phyloP scores from a whole-genome alignment of 2,329 filamentous ascomycete species.

The Diaporthe sp. region DNA sequence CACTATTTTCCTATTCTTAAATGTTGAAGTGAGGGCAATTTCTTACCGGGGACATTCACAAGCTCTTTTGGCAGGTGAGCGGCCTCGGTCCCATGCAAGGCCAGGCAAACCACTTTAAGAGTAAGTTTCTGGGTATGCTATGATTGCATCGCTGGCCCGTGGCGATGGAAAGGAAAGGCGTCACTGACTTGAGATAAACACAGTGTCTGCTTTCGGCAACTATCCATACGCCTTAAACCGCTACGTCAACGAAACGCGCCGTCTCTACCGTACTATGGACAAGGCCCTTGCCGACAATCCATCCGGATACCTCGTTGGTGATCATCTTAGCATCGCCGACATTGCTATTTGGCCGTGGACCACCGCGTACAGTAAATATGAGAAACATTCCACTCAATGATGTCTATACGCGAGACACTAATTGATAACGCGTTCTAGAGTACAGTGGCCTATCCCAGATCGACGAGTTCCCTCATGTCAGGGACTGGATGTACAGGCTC shows the following conservation, averaged over 20 bases:
- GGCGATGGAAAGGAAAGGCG: background rate
- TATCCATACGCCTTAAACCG: constrained; percentile 9
- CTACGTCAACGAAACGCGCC: constrained; percentile 22
- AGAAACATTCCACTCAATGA: background rate
- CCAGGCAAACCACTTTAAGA: constrained; percentile 21
- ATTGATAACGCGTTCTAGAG: background rate
- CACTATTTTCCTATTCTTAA: background rate
- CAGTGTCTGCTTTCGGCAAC: background rate
- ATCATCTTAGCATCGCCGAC: constrained; percentile 11
- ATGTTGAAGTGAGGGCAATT: background rate
- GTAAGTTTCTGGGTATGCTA: background rate
- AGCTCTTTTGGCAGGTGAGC: constrained; percentile 82
- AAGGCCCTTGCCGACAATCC: background rate
- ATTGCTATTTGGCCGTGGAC: constrained; percentile 26
- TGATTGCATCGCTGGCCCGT: background rate
- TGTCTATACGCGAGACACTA: background rate
- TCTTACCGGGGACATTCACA: constrained; percentile 43
- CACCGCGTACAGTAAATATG: background rate
- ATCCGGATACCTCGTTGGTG: constrained; percentile 4
- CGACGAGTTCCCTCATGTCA: constrained; percentile 24
- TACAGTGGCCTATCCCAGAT: constrained; percentile 21
- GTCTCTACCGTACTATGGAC: constrained; percentile 26
- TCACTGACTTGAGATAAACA: background rate
- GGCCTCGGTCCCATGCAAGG: constrained; percentile 86
- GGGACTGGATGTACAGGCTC: constrained; percentile 21